Percentiles rank a stretch among this genome's conserved stretches.
phyloP scores from a whole-genome alignment of 805 yeast species.

The Suhomyces kilbournensis region DNA sequence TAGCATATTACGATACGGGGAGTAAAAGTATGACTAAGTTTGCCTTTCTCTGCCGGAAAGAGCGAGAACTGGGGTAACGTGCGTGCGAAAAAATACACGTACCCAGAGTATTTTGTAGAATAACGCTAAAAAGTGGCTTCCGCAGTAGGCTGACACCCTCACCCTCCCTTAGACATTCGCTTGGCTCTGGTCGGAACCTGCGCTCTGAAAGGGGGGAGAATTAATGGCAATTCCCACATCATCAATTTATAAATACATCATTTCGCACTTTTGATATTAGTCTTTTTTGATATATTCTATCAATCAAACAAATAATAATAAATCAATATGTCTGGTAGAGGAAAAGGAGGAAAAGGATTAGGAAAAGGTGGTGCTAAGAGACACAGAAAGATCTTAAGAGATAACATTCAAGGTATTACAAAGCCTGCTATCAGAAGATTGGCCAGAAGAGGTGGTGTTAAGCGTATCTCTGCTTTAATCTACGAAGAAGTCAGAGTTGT shows the following conservation, averaged over 20 bases:
- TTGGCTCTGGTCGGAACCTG: conserved; percentile 1
- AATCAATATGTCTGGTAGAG: conserved; percentile 88
- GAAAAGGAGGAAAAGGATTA: conserved; percentile 99
- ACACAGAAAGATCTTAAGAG: conserved; percentile 99
- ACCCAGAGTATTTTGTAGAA: background rate
- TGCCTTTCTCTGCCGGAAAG: background rate
- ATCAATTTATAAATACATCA: conserved; percentile 4
- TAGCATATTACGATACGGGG: background rate
- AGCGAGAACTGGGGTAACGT: background rate
- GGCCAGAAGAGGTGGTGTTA: conserved; percentile 99
- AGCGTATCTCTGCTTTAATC: conserved; percentile 98
- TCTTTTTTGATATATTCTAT: conserved; percentile 19
- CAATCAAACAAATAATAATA: conserved; percentile 2
- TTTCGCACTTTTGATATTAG: conserved; percentile 7
- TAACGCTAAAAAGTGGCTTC: background rate
- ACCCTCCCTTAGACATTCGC: background rate
- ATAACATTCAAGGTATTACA: conserved; percentile 99
- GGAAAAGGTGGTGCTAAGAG: conserved; percentile 99
- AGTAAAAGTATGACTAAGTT: background rate
- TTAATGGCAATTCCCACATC: conserved; percentile 1
- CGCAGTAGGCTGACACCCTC: background rate
- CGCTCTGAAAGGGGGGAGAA: background rate
- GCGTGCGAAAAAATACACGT: background rate
- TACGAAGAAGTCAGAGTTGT: conserved; percentile 99
- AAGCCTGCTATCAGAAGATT: conserved; percentile 99